Evolutionary conservation across 768 basidiomycete genomes (phyloP), one percentile per base, ranked within the genome.

Genomic region (Auricularia sp.): DNA sequence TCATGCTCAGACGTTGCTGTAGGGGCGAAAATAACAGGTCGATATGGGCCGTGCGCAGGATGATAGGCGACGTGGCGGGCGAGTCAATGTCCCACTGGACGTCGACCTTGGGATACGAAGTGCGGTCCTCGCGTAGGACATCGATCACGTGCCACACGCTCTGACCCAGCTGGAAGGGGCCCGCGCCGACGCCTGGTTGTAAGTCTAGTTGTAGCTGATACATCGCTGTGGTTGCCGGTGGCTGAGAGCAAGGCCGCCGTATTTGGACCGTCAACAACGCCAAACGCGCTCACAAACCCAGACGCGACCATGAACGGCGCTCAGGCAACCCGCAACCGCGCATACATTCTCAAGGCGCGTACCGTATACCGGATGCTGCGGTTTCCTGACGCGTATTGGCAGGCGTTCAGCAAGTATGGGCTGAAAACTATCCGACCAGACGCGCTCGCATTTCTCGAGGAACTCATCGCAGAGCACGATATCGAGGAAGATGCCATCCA

Each of bases 321-420:
- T 1, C 56, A 59, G 34, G 33, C 56, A 10, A 24, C 13, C 14
- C 24, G 56, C 56, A 59, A 29, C 29, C 56, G 56, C 56, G 56
- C 56, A 29, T 24, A n/a, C 56, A 59, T 59, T 7, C 24, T 35
- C 56, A 59, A 59, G 29, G 56, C 24, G 34, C 56, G 56, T 14
- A 8, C n/a, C 18, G 54, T n/a, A 10, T 29, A 33, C 29, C 34
- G 13, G 5, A 37, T 45, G 54, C 47, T 34, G 29, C 3, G 59
- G 29, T 16, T 45, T 61, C 13, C 39, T 64, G 39, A 42, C 29
- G 65, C 62, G 35, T 63, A 64, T 62, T 65, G 51, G 34, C 67
- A 92, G 90, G 87, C 91, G 54, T 93, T 93, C 72, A 82, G 90
- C 62, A 94, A 94, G 75, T 92, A 90, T 73, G 90, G 90, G 70